phyloP scores from a whole-genome alignment of 306 rosid species.

The Vicia villosa region DNA sequence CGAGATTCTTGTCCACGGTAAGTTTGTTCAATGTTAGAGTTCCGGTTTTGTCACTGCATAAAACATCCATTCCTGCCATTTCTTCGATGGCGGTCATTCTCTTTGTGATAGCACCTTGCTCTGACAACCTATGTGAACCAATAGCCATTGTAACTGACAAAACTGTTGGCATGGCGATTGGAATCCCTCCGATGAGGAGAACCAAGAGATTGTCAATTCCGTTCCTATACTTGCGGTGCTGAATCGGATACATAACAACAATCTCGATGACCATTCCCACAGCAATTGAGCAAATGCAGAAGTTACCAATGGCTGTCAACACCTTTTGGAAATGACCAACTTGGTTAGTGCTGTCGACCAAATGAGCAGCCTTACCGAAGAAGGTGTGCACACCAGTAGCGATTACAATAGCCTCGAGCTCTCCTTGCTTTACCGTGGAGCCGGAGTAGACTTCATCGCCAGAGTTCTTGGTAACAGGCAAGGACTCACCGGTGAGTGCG shows the following conservation, averaged over 20 bases:
- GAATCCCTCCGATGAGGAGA: slow-evolving; percentile 94
- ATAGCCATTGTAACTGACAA: slow-evolving; percentile 97
- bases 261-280: slow-evolving; percentile 70
- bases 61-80: slow-evolving; percentile 95
- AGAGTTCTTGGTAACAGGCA: slow-evolving; percentile 59
- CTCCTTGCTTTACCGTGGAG: slow-evolving; percentile 93
- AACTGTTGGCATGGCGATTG: slow-evolving; percentile 95
- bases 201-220: slow-evolving; percentile 91
- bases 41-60: slow-evolving; percentile 92
- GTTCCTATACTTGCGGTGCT: slow-evolving; percentile 63
- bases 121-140: slow-evolving; percentile 81
- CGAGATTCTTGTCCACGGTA: slow-evolving; percentile 72
- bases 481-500: slow-evolving; percentile 88
- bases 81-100: slow-evolving; percentile 98
- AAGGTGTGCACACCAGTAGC: slow-evolving; percentile 95
- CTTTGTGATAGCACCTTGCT: slow-evolving; percentile 95
- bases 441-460: slow-evolving; percentile 88
- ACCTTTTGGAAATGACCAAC: slow-evolving; percentile 93
- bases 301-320: slow-evolving; percentile 86
- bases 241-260: slow-evolving; percentile 86
- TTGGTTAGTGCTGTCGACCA: slow-evolving; percentile 81
- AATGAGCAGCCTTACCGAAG: slow-evolving; percentile 96
- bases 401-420: slow-evolving; percentile 87
- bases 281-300: slow-evolving; percentile 90
- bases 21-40: slow-evolving; percentile 90